A percentile compares a stretch with the other conserved stretches of the same genome.
phyloP scores from a whole-genome alignment of 1,284 basidiomycete species.

The Retiboletus flavoniger region DNA sequence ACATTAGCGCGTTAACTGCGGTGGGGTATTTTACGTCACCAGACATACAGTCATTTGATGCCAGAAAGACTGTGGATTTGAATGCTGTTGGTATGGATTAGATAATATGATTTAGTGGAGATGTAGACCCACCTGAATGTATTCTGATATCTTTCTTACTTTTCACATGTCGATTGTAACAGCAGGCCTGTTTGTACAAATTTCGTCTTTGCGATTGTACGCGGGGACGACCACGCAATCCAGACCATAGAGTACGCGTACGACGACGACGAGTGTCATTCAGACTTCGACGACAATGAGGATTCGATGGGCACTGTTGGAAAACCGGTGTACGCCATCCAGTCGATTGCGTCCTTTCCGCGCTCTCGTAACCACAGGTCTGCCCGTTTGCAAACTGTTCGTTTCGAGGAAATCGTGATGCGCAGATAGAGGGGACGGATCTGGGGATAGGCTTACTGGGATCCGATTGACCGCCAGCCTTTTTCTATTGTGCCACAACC shows the following conservation, averaged over 20 bases:
- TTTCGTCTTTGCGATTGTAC: no score
- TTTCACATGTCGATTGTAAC: conserved; percentile 1
- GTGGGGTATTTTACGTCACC: conserved; percentile 20
- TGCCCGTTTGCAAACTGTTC: conserved; percentile 84
- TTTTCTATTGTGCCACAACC: no score
- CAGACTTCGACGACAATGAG: not conserved
- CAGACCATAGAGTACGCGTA: not conserved
- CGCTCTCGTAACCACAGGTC: conserved; percentile 75
- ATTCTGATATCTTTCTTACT: not conserved
- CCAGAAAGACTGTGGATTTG: no score
- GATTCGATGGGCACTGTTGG: not conserved
- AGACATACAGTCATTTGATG: no score
- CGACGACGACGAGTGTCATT: not conserved
- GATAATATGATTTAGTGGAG: no score
- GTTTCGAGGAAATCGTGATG: conserved; percentile 83
- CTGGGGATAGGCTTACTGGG: no score
- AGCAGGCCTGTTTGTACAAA: not conserved
- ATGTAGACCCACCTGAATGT: conserved; percentile 2
- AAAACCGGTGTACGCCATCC: conserved; percentile 49
- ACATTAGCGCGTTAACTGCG: conserved; percentile 8
- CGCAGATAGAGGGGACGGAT: conserved; percentile 85
- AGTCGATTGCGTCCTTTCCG: conserved; percentile 72
- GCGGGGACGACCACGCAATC: not conserved
- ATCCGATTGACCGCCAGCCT: no score
- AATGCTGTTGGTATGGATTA: conserved; percentile 17